Conservation (phyloP, 371 early-diverging fungal species). For the Apophysomyces ossiformis region DNA sequence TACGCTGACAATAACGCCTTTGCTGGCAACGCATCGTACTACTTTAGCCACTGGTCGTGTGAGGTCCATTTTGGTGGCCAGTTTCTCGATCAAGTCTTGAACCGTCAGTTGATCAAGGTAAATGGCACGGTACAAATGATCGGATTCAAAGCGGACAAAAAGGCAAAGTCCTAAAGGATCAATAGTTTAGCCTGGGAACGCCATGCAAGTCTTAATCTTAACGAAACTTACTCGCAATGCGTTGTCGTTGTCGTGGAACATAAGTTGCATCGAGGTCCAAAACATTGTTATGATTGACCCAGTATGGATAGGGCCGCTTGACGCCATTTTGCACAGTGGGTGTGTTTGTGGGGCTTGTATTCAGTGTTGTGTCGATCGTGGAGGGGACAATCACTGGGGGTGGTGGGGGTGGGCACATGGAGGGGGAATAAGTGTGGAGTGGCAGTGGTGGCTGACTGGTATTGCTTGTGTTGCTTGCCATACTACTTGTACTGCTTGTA, state of each 20-base stretch:
- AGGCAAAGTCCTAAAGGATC: constrained; percentile 46
- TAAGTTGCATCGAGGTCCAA: constrained; percentile 41
- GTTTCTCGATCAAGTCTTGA: constrained; percentile 36
- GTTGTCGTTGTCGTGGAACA: constrained; percentile 26
- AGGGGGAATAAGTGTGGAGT: background rate
- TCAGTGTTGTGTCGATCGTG: background rate
- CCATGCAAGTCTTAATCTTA: background rate
- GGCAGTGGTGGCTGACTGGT: background rate
- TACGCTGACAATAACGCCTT: constrained; percentile 40
- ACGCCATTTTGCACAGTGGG: background rate
- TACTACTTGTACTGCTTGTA: background rate
- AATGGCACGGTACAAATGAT: constrained; percentile 54
- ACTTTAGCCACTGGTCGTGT: constrained; percentile 40
- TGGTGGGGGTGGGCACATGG: background rate
- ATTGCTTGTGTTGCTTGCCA: no score
- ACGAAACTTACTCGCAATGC: constrained; percentile 6
- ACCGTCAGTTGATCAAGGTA: constrained; percentile 59
- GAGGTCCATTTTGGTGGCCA: constrained; percentile 44
- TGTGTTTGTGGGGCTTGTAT: no score
- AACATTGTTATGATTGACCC: constrained; percentile 3
- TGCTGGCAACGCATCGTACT: constrained; percentile 33
- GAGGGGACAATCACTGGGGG: background rate
- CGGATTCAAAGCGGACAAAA: constrained; percentile 47
- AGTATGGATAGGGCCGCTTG: background rate
- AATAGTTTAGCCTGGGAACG: constrained; percentile 10